Conservation (phyloP, 768 basidiomycete species). For the Terana coerulea region DNA sequence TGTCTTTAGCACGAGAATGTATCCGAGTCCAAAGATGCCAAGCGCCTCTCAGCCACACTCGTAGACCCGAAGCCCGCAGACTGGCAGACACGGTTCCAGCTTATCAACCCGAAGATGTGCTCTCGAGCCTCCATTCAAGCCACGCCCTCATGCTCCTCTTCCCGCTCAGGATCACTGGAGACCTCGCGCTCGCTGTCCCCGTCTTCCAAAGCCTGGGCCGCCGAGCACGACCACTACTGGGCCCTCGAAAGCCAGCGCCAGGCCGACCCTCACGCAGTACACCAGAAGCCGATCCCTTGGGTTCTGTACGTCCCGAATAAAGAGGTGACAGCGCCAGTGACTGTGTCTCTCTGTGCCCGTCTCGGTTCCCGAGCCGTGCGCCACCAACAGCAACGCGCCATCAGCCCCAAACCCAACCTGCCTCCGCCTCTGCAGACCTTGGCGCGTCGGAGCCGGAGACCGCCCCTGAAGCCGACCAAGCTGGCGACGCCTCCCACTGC, state of each 20-base stretch:
- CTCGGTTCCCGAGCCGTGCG: neutral
- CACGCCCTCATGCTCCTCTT: too few relatives aligned
- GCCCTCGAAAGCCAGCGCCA: neutral
- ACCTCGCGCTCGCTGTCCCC: neutral
- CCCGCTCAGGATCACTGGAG: too few relatives aligned
- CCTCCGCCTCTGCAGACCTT: neutral
- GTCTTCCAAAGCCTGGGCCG: neutral
- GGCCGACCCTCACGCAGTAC: neutral
- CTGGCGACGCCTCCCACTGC: neutral
- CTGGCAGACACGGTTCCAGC: too few relatives aligned
- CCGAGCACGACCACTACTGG: neutral
- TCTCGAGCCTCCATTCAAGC: too few relatives aligned
- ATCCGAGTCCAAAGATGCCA: too few relatives aligned
- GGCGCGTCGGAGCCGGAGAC: neutral
- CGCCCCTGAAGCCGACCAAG: neutral
- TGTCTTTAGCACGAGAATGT: too few relatives aligned
- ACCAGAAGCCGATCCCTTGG: neutral
- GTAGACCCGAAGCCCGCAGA: too few relatives aligned
- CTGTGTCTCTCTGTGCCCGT: neutral
- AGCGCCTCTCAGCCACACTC: too few relatives aligned
- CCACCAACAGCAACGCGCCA: neutral
- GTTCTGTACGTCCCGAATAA: neutral
- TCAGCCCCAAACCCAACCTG: too few relatives aligned
- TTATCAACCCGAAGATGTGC: too few relatives aligned
- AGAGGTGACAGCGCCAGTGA: too few relatives aligned